Evolutionary conservation across 208 protist genomes (phyloP).

Genomic region (Trypanosoma rangeli): DNA sequence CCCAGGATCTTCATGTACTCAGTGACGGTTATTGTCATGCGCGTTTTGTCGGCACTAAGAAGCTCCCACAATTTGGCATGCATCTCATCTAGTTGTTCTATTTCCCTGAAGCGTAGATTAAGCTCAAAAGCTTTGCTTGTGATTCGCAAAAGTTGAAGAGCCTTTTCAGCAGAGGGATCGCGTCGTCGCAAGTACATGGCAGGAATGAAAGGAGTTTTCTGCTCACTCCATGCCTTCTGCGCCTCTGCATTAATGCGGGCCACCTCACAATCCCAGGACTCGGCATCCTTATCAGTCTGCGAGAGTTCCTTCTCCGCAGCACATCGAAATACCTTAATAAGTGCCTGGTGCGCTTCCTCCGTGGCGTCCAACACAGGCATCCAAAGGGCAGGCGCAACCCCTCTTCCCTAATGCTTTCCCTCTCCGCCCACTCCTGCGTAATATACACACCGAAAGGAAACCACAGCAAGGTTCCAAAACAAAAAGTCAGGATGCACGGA

Average conservation of each 20-base stretch:
- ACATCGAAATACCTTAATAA: constrained; percentile 24
- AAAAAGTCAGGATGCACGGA: not conserved
- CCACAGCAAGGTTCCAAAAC: not conserved
- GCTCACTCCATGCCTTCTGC: constrained; percentile 26
- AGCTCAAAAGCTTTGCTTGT: constrained; percentile 82
- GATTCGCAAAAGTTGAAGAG: constrained; percentile 36
- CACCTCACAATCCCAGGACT: constrained; percentile 32
- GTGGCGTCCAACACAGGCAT: not conserved
- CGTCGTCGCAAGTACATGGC: constrained; percentile 57
- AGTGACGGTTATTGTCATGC: constrained; percentile 44
- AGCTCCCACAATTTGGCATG: constrained; percentile 71
- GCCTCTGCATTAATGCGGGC: constrained; percentile 49
- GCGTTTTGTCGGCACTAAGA: constrained; percentile 47
- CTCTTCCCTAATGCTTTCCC: not conserved
- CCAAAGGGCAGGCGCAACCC: not conserved
- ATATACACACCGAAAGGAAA: not conserved
- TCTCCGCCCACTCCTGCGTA: not conserved
- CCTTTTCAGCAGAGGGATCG: constrained; percentile 60
- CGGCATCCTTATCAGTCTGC: constrained; percentile 21
- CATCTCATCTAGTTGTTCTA: constrained; percentile 78
- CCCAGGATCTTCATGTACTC: constrained; percentile 62
- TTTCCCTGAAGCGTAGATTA: constrained; percentile 73
- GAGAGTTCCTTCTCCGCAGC: constrained; percentile 13
- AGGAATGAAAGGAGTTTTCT: constrained; percentile 38
- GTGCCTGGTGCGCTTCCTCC: not conserved